A percentile compares a stretch with the other conserved stretches of the same genome.
Evolutionary conservation across 106 monocot genomes (phyloP).

Genomic region (Platanthera zijinensis): DNA sequence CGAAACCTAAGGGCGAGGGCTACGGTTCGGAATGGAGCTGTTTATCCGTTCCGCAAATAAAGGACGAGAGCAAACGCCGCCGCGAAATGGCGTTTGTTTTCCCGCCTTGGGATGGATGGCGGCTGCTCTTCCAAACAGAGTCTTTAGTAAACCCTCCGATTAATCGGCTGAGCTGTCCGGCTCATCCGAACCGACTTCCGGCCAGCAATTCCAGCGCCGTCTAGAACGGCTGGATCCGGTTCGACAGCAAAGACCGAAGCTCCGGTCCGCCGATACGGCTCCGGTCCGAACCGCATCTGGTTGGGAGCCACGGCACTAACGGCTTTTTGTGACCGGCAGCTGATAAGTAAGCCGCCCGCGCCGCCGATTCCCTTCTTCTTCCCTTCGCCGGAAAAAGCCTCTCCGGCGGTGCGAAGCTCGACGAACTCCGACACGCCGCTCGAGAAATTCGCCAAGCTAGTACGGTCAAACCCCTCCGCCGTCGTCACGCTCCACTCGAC

Average conservation of each 20-base stretch:
- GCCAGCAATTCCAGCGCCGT: not conserved
- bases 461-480: constrained; percentile 48
- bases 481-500: constrained; percentile 71
- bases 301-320: constrained; percentile 34
- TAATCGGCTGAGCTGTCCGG: constrained; percentile 2
- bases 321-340: constrained; percentile 51
- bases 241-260: not conserved
- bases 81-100: no score
- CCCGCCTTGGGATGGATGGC: no score
- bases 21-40: no score
- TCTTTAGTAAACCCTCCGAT: not conserved
- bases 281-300: constrained; percentile 25
- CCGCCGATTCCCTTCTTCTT: not conserved
- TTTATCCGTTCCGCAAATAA: no score
- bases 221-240: not conserved
- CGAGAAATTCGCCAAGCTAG: constrained; percentile 46
- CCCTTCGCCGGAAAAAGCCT: not conserved
- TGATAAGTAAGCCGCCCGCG: constrained; percentile 22
- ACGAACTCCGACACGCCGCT: constrained; percentile 24
- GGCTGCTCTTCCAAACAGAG: no score
- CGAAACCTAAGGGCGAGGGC: no score
- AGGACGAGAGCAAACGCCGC: no score
- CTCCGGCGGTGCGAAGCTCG: not conserved
- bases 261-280: not conserved
- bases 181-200: not conserved